Evolutionary conservation across 192 early-diverging fungal species (phyloP), one percentile per base, ranked within the genome.

Genomic region (Umbelopsis isabellina): DNA sequence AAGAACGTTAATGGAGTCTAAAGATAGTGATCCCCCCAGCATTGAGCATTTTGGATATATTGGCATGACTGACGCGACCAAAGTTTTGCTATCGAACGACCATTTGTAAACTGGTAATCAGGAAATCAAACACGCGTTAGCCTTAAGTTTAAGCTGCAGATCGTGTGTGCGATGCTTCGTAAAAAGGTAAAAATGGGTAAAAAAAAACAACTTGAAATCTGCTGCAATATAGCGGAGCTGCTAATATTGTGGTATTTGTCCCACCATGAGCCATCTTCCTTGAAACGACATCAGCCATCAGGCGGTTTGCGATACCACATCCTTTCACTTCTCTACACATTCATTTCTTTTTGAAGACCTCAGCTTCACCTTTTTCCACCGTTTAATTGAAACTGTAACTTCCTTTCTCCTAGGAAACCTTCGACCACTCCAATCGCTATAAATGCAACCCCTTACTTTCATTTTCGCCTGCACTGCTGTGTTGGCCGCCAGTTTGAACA

Each of bases 381-480:
- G 20, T 21, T 49, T 49, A 49, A 2, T 55, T 23, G 22, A 55
- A 12, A 58, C 37, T 41, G 37, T 58, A 23, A 58, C 25, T 25
- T 18, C 27, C 33, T 33, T 23, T 15, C 27, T 58, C 8, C 27
- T 30, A 4, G 27, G 27, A 61, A 20, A 2, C 23, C 23, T 12
- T 53, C 51, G 21, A 53, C 4, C 25, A 15, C 25, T 16, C 25
- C 25, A 61, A 61, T 35, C 55, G 55, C 55, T 61, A 30, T 35
- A 3, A 61, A 61, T 61, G 55, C 25, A 61, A 61, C 55, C 46
- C 67, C 47, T 72, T 45, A 61, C 69, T 49, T 58, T 76, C 52
- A 58, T 47, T 70, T 35, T 66, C 30, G 46, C 58, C 46, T 71
- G 71, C 13, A 25, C 44, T 23, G 49, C 69, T 3, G 25, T 64